phyloP scores from a whole-genome alignment of 2,329 filamentous ascomycete genomes.

The Lecanicillium sp. region DNA sequence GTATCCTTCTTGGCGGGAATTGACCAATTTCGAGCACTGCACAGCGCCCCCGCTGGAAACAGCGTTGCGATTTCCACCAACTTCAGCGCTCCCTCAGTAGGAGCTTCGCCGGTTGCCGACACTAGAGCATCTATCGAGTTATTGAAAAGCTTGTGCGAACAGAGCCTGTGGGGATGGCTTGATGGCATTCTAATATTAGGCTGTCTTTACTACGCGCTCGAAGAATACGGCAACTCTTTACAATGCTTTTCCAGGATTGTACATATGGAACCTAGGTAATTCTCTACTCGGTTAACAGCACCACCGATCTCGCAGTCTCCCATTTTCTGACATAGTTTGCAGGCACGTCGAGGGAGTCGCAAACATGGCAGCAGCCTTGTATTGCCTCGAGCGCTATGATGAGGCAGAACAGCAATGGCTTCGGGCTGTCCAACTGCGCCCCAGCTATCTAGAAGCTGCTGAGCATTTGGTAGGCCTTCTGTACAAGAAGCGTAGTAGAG shows the following conservation, averaged over 20 bases:
- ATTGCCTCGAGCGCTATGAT: constrained; percentile 71
- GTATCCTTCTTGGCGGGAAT: constrained; percentile 22
- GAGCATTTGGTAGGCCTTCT: constrained; percentile 88
- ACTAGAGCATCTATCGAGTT: constrained; percentile 64
- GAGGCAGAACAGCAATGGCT: constrained; percentile 86
- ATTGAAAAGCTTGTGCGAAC: constrained; percentile 66
- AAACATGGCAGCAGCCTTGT: constrained; percentile 82
- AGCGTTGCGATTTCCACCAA: not conserved
- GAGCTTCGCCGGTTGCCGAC: constrained; percentile 34
- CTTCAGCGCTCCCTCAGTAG: not conserved
- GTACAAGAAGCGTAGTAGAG: constrained; percentile 73
- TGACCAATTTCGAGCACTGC: constrained; percentile 25
- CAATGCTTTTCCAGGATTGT: constrained; percentile 65
- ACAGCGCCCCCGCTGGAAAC: constrained; percentile 3
- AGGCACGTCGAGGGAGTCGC: constrained; percentile 90
- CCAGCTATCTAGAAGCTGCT: constrained; percentile 87
- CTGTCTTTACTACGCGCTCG: constrained; percentile 84
- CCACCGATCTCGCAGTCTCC: constrained; percentile 14
- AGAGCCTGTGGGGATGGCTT: constrained; percentile 80
- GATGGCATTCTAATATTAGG: constrained; percentile 89
- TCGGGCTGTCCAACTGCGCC: constrained; percentile 72
- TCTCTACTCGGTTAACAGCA: not conserved
- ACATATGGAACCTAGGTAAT: constrained; percentile 45
- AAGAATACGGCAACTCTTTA: constrained; percentile 70
- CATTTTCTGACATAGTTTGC: constrained; percentile 22